phyloP scores from a whole-genome alignment of 768 basidiomycete species.

The Boletus sp. region DNA sequence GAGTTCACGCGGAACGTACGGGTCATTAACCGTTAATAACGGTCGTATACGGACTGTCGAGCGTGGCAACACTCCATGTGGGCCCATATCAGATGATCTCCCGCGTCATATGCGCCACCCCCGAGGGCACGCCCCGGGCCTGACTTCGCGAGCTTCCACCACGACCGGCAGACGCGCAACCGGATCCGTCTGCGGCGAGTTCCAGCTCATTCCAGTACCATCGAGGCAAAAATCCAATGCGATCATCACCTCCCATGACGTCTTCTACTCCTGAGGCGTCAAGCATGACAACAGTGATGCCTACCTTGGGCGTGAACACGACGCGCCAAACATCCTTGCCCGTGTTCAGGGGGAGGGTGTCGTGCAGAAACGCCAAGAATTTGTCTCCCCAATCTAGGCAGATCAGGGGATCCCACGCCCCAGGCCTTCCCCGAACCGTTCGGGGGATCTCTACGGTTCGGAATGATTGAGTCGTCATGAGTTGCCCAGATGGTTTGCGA shows the following conservation, averaged over 20 bases:
- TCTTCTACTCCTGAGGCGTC: conserved; percentile 51
- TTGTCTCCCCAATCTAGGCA: conserved; percentile 74
- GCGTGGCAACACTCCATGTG: conserved; percentile 14
- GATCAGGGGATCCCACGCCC: conserved; percentile 72
- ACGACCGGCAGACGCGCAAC: conserved; percentile 6
- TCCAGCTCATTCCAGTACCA: conserved; percentile 52
- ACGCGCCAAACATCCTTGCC: conserved; percentile 64
- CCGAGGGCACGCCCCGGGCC: conserved; percentile 13
- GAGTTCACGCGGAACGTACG: conserved; percentile 29
- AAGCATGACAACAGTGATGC: conserved; percentile 51
- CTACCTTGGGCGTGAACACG: conserved; percentile 56
- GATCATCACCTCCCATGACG: conserved; percentile 63
- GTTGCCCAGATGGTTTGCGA: conserved; percentile 70
- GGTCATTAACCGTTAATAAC: conserved; percentile 11
- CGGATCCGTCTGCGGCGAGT: background rate
- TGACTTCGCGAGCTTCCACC: conserved; percentile 3
- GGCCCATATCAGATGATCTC: conserved; percentile 20
- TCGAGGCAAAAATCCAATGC: conserved; percentile 75
- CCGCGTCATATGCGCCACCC: conserved; percentile 25
- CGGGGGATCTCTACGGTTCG: conserved; percentile 80
- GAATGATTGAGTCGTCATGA: conserved; percentile 67
- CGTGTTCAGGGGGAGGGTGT: conserved; percentile 27
- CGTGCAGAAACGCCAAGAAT: conserved; percentile 57
- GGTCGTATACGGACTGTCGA: conserved; percentile 5
- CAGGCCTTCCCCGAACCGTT: conserved; percentile 68